Evolutionary conservation across 106 monocot species (phyloP).

Genomic region (Gastrodia elata): DNA sequence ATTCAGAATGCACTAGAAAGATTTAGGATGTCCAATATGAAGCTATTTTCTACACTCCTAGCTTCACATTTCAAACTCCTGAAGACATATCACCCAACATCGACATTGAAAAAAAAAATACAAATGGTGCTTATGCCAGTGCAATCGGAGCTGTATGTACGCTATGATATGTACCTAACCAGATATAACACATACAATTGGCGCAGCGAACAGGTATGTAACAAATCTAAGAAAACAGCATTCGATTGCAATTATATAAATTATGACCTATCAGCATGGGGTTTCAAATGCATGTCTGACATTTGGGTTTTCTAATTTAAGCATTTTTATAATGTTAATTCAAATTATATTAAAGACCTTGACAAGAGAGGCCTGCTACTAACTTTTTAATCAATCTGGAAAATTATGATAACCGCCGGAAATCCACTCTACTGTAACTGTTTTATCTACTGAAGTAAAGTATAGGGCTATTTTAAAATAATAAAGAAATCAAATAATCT

Average conservation of each 20-base stretch:
- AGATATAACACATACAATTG: not conserved
- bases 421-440: not conserved
- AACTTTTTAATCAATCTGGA: too few relatives aligned
- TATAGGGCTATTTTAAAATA: not conserved
- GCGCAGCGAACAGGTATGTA: not conserved
- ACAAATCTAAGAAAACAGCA: not conserved
- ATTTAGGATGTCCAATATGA: not conserved
- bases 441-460: not conserved
- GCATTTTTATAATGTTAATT: not conserved
- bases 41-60: not conserved
- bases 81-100: not conserved
- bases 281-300: not conserved
- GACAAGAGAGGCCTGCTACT: not conserved
- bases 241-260: not conserved
- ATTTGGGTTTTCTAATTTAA: not conserved
- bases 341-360: not conserved
- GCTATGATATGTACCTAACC: not conserved
- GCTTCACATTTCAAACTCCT: not conserved
- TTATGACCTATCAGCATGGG: not conserved
- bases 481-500: not conserved
- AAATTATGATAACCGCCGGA: too few relatives aligned
- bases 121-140: not conserved
- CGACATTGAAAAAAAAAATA: not conserved
- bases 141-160: not conserved
- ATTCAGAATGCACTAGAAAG: not conserved